Evolutionary conservation across 805 yeast species (phyloP), one percentile per base, ranked within the genome.

Genomic region (Grigorovia yakushimaensis): DNA sequence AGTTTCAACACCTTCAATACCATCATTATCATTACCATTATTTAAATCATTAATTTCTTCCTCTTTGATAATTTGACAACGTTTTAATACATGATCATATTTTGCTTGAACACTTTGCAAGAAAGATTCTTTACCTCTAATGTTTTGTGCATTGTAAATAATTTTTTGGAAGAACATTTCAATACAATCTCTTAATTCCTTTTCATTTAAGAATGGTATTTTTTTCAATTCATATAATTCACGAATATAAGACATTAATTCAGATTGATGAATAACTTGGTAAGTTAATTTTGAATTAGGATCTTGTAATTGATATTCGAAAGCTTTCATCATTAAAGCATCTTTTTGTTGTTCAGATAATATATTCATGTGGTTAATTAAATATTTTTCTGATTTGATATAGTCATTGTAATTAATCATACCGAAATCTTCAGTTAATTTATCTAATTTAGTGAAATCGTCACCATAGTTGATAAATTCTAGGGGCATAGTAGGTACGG

Each of bases 321-420:
- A 93, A 0, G 97, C 94, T 19, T 82, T 82, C 96, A 91, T 89
- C 61, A 89, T 72, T 49, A 93, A 76, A 0, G 95, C 87, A 64
- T 93, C 98, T 60, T 89, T 88, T 62, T 93, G 97, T 51, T 81
- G 81, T 53, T 83, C 88, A 4, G 79, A 78, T 44, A 89, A 78
- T 48, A 93, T 85, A 49, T 75, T 72, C 38, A 85, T 78, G 64
- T 82, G 86, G 62, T 60, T 62, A 41, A 73, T 68, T 53, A 54
- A 84, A 68, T 64, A 70, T 80, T 44, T 66, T 68, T 52, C 79
- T 74, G 55, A 82, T 71, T 46, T 67, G n/a, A 66, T 58, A 40
- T 78, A 70, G 42, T 82, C 73, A 18, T 69, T 67, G 3, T 64
- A 53, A 1, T 79, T 67, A 22, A 89, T 73, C 41, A 74, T 64